phyloP scores from a whole-genome alignment of 345 rosid genomes.

The Odontarrhena argentea region DNA sequence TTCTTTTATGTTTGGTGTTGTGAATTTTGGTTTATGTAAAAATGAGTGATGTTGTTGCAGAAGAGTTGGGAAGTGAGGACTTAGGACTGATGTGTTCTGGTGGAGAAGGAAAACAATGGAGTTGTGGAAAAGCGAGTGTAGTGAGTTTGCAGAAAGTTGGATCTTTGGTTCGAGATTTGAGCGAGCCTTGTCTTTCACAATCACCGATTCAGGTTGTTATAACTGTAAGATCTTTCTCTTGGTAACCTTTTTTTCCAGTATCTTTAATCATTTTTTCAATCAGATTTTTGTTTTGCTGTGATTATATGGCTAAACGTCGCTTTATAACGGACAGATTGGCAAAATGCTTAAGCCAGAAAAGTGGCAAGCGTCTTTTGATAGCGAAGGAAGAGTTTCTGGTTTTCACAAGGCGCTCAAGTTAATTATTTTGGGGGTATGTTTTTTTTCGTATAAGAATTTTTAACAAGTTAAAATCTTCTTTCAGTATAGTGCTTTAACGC shows the following conservation, averaged over 20 bases:
- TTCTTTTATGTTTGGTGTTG: slow-evolving; percentile 18
- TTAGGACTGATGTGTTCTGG: slow-evolving; percentile 64
- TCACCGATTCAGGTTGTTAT: slow-evolving; percentile 75
- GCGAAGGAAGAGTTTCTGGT: slow-evolving; percentile 74
- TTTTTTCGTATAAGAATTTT: not conserved
- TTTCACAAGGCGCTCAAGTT: slow-evolving; percentile 77
- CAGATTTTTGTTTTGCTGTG: not conserved
- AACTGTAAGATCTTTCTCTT: slow-evolving; percentile 48
- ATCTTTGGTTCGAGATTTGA: slow-evolving; percentile 73
- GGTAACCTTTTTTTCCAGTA: not conserved
- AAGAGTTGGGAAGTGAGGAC: slow-evolving; percentile 40
- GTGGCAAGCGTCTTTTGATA: slow-evolving; percentile 78
- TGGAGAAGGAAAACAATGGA: slow-evolving; percentile 64
- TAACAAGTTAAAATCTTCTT: slow-evolving; percentile 2
- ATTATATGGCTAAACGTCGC: slow-evolving; percentile 1
- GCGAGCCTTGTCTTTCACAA: slow-evolving; percentile 82
- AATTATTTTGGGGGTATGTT: slow-evolving; percentile 81
- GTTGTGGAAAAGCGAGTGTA: slow-evolving; percentile 60
- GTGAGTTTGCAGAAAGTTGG: slow-evolving; percentile 73
- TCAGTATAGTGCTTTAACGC: slow-evolving; percentile 7
- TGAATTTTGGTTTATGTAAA: slow-evolving; percentile 30
- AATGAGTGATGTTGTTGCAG: slow-evolving; percentile 32
- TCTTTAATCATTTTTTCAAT: not conserved
- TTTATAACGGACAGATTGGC: slow-evolving; percentile 53
- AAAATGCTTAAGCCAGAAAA: slow-evolving; percentile 91